Percentiles rank a stretch among this genome's conserved stretches.
Conservation (phyloP, 2,329 filamentous ascomycete genomes). For the Teratosphaeria gauchensis region DNA sequence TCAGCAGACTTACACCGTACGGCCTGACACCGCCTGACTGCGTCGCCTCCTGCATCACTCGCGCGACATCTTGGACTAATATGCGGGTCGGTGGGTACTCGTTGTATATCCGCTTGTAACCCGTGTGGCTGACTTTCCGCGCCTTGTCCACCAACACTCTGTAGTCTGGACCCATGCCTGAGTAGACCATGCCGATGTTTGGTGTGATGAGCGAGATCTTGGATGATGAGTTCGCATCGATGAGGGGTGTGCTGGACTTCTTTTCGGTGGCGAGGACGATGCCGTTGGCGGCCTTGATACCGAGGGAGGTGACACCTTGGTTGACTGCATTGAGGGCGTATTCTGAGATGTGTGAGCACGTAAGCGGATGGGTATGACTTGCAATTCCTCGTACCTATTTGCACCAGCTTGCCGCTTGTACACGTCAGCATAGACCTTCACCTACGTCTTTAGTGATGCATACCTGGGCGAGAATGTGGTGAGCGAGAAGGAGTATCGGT, state of each 20-base stretch:
- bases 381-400: constrained; percentile 61
- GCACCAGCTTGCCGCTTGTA: constrained; percentile 88
- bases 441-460: constrained; percentile 25
- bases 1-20: constrained; percentile 89
- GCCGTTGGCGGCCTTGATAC: constrained; percentile 98
- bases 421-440: constrained; percentile 32
- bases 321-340: constrained; percentile 99
- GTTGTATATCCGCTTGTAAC: constrained; percentile 99
- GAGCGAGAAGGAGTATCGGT: constrained; percentile 97
- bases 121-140: constrained; percentile 94
- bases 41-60: constrained; percentile 97
- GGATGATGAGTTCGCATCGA: constrained; percentile 86
- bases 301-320: constrained; percentile 94
- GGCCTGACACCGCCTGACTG: constrained; percentile 95
- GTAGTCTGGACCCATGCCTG: constrained; percentile 98
- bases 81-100: constrained; percentile 99
- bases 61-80: constrained; percentile 94
- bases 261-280: constrained; percentile 99
- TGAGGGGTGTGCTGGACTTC: constrained; percentile 95
- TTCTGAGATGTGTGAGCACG: constrained; percentile 47
- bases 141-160: constrained; percentile 95
- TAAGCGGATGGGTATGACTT: constrained; percentile 5
- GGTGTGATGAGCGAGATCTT: constrained; percentile 98
- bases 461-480: constrained; percentile 99
- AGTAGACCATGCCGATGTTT: constrained; percentile 99